Evolutionary conservation across 2,329 filamentous ascomycete genomes (phyloP), one percentile per base, ranked within the genome.

Genomic region (Sclerotinia trifoliorum): DNA sequence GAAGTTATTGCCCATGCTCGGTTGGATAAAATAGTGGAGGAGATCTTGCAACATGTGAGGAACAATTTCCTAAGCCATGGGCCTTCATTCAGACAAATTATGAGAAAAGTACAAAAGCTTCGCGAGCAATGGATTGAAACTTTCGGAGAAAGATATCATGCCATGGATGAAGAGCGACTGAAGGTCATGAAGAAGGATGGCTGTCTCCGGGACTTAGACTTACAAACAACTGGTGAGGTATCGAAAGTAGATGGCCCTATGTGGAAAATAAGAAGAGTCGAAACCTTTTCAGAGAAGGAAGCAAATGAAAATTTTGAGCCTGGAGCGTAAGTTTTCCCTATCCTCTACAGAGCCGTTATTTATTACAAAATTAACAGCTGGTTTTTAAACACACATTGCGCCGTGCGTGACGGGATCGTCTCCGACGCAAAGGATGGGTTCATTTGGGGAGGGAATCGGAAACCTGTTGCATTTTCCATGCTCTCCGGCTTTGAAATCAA

Each of bases 311-410:
- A 52, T 46, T 84, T 84, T 65, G 78, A 82, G 62, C 78, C 80
- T 32, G 85, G 85, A 68, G 78, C 83, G 84, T 86, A 76, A 78
- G 83, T 76, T 46, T 3, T 11, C 5, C 6, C 2, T 51, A 19
- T 3, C 44, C 13, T 56, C 57, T 10, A 17, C 19, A 35, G 11
- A 1, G 65, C 39, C 17, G 74, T 79, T 21, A 13, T 2, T 66
- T 63, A 64, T 76, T 77, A 78, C 56, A 10, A 17, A 11, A n/a
- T 26, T 19, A 58, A 13, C 66, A 87, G 85, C 67, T 88, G 83
- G 85, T 88, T 85, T 84, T 75, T 85, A 24, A 84, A 85, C 65
- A 78, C 86, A 44, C 81, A 83, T 48, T 86, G 85, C 71, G 85
- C 84, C 2, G 79, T 83, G 69, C 81, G 84, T 39, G 85, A 88